Conservation (phyloP, 371 early-diverging fungal species). For the Sporodiniella umbellata region DNA sequence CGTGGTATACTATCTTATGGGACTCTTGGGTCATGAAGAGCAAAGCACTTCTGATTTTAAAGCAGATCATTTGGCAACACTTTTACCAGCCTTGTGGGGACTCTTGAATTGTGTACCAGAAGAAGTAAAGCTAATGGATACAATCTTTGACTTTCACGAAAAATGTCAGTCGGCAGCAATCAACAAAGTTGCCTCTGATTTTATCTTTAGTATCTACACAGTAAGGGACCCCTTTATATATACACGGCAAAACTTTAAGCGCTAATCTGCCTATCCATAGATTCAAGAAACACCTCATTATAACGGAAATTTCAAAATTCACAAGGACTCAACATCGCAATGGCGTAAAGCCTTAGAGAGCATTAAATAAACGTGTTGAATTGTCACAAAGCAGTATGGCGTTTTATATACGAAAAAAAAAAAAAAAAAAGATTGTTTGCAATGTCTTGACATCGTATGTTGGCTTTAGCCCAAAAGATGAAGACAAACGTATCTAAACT, state of each 20-base stretch:
- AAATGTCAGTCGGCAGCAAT: conserved; percentile 32
- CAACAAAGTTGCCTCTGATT: conserved; percentile 36
- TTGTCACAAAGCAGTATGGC: too few species aligned
- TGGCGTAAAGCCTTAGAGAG: too few species aligned
- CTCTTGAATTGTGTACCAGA: conserved; percentile 52
- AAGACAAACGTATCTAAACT: too few species aligned
- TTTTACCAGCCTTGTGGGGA: conserved; percentile 61
- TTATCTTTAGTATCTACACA: conserved; percentile 35
- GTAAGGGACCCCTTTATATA: conserved; percentile 16
- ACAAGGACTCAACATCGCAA: conserved; percentile 10
- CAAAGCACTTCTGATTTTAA: conserved; percentile 37
- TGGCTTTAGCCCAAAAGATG: too few species aligned
- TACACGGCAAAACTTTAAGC: not conserved
- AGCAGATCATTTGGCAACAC: conserved; percentile 44
- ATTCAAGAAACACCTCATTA: conserved; percentile 40
- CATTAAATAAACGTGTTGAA: too few species aligned
- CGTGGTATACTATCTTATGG: conserved; percentile 53
- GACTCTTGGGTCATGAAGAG: conserved; percentile 37
- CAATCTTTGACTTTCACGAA: conserved; percentile 34
- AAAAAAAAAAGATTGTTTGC: too few species aligned
- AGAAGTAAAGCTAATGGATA: conserved; percentile 38
- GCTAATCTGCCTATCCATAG: conserved; percentile 7
- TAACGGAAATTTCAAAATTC: conserved; percentile 31
- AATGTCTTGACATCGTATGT: too few species aligned
- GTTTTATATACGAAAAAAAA: too few species aligned